Evolutionary conservation across 1,139 yeast species (phyloP), one percentile per base, ranked within the genome.

Genomic region (Schwanniomyces etchellsii): DNA sequence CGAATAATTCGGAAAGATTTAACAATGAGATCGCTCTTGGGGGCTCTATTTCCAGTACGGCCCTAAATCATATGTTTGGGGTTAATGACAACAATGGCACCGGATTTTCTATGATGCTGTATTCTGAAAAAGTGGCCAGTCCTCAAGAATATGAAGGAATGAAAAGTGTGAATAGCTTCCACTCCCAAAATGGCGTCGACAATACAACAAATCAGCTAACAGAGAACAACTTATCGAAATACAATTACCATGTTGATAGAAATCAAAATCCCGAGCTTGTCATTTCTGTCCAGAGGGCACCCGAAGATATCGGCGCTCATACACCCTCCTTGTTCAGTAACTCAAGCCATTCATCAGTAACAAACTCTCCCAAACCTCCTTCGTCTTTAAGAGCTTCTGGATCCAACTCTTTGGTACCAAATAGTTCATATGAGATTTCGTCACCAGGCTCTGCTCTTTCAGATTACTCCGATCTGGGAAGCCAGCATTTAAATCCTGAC

Each of bases 281-380:
- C 27, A 61, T 58, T 18, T 48, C 59, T 25, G 55, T 57, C 29
- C 60, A 52, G 29, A 61, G 43, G 36, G 67, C 58, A 0, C 64
- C 66, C 3, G 66, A 58, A 20, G 47, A 45, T 4, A 42, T 54
- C 5, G 64, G 64, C 2, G 57, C 64, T 3, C 52, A 50, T 33
- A 66, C 73, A 1, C 74, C 73, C 1, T 65, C 72, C 5, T 47
- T 67, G 14, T 67, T 67, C 42, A 60, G 69, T 37, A 64, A 64
- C 40, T 60, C 68, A 2, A 55, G 63, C 9, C 61, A 58, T 16
- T 58, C 66, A 2, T 51, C 61, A 4, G 37, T 44, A 11, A 47
- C 42, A 30, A 49, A 50, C 34, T 48, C 55, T 4, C 52, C 54
- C 4, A 13, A 13, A 20, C 21, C 21, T 7, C 7, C 7, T 7